Percentiles rank a stretch among this genome's conserved stretches.
Evolutionary conservation across 495 filamentous ascomycete genomes (phyloP).

Genomic region (Tuber magnatum): DNA sequence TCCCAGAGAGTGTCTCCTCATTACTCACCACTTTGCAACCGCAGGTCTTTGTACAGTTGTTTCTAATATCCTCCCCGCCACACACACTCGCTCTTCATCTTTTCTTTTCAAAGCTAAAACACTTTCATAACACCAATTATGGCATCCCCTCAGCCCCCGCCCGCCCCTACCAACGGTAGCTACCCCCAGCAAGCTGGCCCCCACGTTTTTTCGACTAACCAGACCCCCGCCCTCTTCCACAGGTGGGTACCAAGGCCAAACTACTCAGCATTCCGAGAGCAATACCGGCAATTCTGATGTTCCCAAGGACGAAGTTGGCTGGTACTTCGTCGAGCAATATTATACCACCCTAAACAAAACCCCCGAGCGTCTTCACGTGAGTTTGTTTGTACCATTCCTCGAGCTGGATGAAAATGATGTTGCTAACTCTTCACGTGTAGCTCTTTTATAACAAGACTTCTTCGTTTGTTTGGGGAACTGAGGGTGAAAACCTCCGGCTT

Average conservation of each 20-base stretch:
- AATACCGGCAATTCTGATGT: constrained; percentile 13
- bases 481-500: constrained; percentile 77
- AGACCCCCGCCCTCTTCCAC: constrained; percentile 25
- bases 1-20: background rate
- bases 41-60: background rate
- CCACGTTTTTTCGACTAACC: constrained; percentile 31
- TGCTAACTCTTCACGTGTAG: constrained; percentile 43
- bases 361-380: constrained; percentile 85
- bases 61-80: background rate
- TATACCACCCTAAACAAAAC: constrained; percentile 93
- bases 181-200: constrained; percentile 37
- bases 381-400: constrained; percentile 36
- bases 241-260: constrained; percentile 29
- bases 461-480: constrained; percentile 74
- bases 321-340: constrained; percentile 99
- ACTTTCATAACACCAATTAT: constrained; percentile 21
- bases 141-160: constrained; percentile 32
- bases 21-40: background rate
- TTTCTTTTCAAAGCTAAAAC: background rate
- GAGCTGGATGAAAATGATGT: background rate
- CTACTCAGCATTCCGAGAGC: constrained; percentile 16
- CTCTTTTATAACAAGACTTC: constrained; percentile 78
- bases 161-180: constrained; percentile 35
- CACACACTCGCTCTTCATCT: constrained; percentile 1
- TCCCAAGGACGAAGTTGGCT: constrained; percentile 86